Percentiles rank a stretch among this genome's conserved stretches.
Evolutionary conservation across 148 eudicot genomes (phyloP).

Genomic region (Fagopyrum esculentum): DNA sequence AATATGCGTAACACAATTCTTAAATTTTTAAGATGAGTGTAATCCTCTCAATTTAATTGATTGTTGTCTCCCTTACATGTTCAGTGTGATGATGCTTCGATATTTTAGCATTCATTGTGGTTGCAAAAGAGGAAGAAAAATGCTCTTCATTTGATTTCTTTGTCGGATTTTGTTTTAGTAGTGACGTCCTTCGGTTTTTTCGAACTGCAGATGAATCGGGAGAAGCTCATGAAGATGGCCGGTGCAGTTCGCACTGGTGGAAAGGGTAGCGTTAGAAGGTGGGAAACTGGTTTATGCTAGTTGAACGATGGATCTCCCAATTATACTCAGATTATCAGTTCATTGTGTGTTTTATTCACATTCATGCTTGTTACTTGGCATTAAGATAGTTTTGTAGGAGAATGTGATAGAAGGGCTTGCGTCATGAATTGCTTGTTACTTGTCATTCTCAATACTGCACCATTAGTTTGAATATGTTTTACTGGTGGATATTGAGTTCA

Average conservation of each 20-base stretch:
- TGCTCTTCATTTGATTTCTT: not conserved
- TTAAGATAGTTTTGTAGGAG: not conserved
- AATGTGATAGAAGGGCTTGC: too few relatives aligned
- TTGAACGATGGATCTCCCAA: not conserved
- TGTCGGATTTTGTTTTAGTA: not conserved
- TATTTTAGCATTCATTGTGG: not conserved
- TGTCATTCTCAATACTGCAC: not conserved
- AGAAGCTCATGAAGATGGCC: constrained; percentile 74
- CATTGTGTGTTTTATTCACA: not conserved
- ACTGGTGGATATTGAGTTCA: not conserved
- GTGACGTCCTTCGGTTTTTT: not conserved
- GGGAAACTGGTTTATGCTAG: constrained; percentile 1
- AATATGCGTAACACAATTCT: not conserved
- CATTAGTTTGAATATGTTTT: not conserved
- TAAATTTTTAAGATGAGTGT: not conserved
- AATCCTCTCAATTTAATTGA: not conserved
- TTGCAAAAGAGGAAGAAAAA: not conserved
- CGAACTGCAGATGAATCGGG: constrained; percentile 55
- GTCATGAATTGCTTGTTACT: too few relatives aligned
- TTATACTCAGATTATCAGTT: not conserved
- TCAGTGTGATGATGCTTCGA: not conserved
- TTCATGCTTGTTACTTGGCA: not conserved
- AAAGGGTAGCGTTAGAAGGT: constrained; percentile 79
- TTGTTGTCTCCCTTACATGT: not conserved
- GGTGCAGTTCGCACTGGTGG: constrained; percentile 81